phyloP scores from a whole-genome alignment of 176 grass and related monocot species.

The Puccinellia tenuiflora region DNA sequence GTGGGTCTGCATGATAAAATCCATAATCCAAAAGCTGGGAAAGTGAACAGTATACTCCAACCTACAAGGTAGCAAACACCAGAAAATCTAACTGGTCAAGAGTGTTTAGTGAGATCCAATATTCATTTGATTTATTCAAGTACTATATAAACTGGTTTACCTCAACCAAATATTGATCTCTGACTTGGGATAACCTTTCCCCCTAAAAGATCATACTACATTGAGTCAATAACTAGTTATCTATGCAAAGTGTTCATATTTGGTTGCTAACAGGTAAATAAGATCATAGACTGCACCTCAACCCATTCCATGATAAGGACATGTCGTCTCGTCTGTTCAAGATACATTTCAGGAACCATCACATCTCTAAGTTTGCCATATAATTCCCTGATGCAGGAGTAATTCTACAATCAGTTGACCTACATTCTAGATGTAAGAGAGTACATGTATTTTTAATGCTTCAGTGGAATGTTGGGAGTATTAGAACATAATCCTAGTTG shows the following conservation, averaged over 20 bases:
- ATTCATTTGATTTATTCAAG: neutral
- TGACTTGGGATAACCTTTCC: constrained; percentile 67
- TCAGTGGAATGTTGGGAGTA: neutral
- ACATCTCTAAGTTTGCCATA: constrained; percentile 85
- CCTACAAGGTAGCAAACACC: constrained; percentile 41
- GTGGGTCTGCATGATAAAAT: constrained; percentile 98
- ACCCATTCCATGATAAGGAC: constrained; percentile 98
- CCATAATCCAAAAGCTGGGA: constrained; percentile 97
- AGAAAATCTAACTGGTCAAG: constrained; percentile 16
- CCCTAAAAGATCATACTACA: constrained; percentile 42
- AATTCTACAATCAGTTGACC: neutral
- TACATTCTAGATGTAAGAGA: neutral
- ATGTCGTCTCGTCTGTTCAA: constrained; percentile 59
- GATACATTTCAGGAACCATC: constrained; percentile 86
- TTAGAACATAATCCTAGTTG: constrained; percentile 6
- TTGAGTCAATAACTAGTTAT: constrained; percentile 1
- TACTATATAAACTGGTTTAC: constrained; percentile 26
- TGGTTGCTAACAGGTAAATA: constrained; percentile 12
- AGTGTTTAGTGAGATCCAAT: neutral
- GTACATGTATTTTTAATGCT: neutral
- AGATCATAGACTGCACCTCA: constrained; percentile 49
- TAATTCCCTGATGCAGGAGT: constrained; percentile 51
- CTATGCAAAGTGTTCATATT: neutral
- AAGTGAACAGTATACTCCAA: constrained; percentile 96
- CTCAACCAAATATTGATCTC: constrained; percentile 95